Conservation (phyloP, 306 rosid genomes). For the Castanospermum australe region DNA sequence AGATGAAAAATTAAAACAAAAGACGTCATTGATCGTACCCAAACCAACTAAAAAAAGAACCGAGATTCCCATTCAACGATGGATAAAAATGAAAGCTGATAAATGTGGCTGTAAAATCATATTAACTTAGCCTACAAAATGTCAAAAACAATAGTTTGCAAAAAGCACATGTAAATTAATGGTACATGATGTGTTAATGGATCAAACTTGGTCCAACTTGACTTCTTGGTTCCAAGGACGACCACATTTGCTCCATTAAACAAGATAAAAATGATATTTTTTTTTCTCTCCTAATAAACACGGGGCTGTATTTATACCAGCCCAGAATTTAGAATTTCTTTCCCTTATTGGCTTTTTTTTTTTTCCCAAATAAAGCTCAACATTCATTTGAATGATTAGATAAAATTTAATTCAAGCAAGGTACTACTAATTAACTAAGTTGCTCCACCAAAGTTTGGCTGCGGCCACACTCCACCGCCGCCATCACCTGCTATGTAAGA, state of each 20-base stretch:
- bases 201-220: slow-evolving; percentile 74
- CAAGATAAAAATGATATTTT: not conserved
- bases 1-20: too few relatives aligned
- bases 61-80: too few relatives aligned
- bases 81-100: too few relatives aligned
- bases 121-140: not conserved
- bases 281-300: not conserved
- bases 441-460: slow-evolving; percentile 51
- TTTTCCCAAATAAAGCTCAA: not conserved
- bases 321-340: not conserved
- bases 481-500: slow-evolving; percentile 61
- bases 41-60: too few relatives aligned
- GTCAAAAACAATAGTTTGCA: not conserved
- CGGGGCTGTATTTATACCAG: not conserved
- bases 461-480: slow-evolving; percentile 49
- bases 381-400: not conserved
- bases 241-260: slow-evolving; percentile 74
- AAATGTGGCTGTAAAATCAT: too few relatives aligned
- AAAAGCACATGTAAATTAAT: not conserved
- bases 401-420: not conserved
- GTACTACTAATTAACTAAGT: slow-evolving; percentile 11
- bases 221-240: slow-evolving; percentile 31
- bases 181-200: slow-evolving; percentile 47
- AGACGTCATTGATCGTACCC: too few relatives aligned
- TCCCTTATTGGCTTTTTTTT: too few relatives aligned